phyloP scores from a whole-genome alignment of 108 stramenopile species.

The Skeletonema potamos region DNA sequence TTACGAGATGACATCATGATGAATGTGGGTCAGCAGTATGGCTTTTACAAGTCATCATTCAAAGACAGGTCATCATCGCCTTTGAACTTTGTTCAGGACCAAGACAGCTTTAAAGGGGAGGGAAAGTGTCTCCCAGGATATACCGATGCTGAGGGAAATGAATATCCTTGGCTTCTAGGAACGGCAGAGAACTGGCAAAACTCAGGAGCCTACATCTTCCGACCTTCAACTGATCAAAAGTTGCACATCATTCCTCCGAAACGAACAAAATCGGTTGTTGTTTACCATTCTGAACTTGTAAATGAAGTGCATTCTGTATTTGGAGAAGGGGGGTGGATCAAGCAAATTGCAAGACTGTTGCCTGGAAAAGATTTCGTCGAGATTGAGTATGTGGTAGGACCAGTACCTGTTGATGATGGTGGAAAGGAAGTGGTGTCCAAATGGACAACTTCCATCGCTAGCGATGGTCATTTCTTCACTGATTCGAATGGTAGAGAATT shows the following conservation, averaged over 20 bases:
- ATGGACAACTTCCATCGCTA: slow-evolving; percentile 61
- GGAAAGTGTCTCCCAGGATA: slow-evolving; percentile 46
- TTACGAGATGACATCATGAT: slow-evolving; percentile 13
- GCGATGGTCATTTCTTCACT: slow-evolving; percentile 79
- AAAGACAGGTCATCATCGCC: neutral
- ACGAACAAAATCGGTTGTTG: neutral
- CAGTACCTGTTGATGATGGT: slow-evolving; percentile 84
- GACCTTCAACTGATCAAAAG: slow-evolving; percentile 69
- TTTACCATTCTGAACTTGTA: slow-evolving; percentile 40
- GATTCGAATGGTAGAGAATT: slow-evolving; percentile 98
- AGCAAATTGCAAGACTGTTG: slow-evolving; percentile 75
- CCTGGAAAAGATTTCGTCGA: slow-evolving; percentile 74
- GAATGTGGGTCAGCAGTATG: slow-evolving; percentile 61
- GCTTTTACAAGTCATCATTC: slow-evolving; percentile 72
- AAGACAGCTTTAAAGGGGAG: slow-evolving; percentile 17
- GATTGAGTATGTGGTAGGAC: slow-evolving; percentile 90
- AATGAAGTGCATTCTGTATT: slow-evolving; percentile 79
- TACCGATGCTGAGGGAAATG: slow-evolving; percentile 40
- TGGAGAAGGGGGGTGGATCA: slow-evolving; percentile 73
- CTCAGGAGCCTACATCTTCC: slow-evolving; percentile 96
- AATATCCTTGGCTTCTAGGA: slow-evolving; percentile 37
- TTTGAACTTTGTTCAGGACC: neutral
- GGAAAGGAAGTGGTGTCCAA: slow-evolving; percentile 89
- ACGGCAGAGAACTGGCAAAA: slow-evolving; percentile 48
- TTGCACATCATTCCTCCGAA: slow-evolving; percentile 12